Percentiles rank a stretch among this genome's conserved stretches.
phyloP scores from a whole-genome alignment of 257 asterid species.

The Eucommia ulmoides region DNA sequence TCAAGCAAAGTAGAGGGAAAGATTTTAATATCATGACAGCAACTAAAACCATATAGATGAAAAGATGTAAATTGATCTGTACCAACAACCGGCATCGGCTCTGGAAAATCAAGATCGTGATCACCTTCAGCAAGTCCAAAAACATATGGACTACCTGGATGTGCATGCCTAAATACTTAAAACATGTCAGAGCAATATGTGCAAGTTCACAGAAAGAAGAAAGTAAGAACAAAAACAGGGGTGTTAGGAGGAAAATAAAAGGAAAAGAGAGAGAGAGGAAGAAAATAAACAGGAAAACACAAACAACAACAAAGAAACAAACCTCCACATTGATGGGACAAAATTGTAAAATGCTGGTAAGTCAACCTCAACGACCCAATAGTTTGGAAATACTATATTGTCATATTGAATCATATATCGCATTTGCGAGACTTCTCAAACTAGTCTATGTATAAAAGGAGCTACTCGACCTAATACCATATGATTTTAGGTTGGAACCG shows the following conservation, averaged over 20 bases:
- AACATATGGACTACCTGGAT: conserved; percentile 97
- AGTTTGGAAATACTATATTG: background rate
- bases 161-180: conserved; percentile 74
- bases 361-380: background rate
- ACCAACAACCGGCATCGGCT: conserved; percentile 97
- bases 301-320: too few species aligned
- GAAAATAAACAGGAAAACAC: too few species aligned
- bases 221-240: background rate
- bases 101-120: conserved; percentile 88
- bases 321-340: background rate
- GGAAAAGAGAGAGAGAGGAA: too few species aligned
- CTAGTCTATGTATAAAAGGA: too few species aligned
- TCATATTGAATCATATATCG: too few species aligned
- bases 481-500: too few species aligned
- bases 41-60: background rate
- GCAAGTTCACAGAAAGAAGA: background rate
- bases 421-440: too few species aligned
- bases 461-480: too few species aligned
- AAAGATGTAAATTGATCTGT: conserved; percentile 9
- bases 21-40: background rate
- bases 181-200: background rate
- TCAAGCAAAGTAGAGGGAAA: conserved; percentile 3
- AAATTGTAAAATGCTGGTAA: background rate
- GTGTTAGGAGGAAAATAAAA: too few species aligned
- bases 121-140: conserved; percentile 94